Evolutionary conservation across 306 rosid genomes (phyloP).

Genomic region (Cucumis hystrix): DNA sequence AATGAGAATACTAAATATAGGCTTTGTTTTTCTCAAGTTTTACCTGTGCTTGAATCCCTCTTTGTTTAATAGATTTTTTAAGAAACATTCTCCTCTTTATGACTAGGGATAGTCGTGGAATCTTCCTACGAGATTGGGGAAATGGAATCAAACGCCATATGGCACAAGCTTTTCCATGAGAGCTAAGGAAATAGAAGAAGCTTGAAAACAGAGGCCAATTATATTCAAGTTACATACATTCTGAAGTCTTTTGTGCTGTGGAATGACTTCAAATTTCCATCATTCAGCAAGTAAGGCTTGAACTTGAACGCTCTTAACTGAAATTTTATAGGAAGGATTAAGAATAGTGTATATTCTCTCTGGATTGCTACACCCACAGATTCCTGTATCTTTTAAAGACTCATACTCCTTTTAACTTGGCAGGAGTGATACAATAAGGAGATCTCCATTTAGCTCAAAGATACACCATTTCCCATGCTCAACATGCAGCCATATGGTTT

Average conservation of each 20-base stretch:
- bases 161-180: background rate
- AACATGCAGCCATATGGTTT: background rate
- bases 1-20: background rate
- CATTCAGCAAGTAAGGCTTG: background rate
- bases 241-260: background rate
- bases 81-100: background rate
- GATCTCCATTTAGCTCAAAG: background rate
- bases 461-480: background rate
- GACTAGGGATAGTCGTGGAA: background rate
- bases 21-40: background rate
- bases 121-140: background rate
- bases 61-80: background rate
- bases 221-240: background rate
- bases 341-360: background rate
- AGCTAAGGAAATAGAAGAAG: background rate
- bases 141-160: background rate
- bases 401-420: background rate
- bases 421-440: background rate
- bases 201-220: background rate
- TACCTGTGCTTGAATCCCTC: background rate
- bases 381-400: background rate
- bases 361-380: background rate
- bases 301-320: background rate
- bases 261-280: background rate
- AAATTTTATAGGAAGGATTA: background rate